Evolutionary conservation across 164 flowering plant genomes (phyloP).

Genomic region (Litsea cubeba): DNA sequence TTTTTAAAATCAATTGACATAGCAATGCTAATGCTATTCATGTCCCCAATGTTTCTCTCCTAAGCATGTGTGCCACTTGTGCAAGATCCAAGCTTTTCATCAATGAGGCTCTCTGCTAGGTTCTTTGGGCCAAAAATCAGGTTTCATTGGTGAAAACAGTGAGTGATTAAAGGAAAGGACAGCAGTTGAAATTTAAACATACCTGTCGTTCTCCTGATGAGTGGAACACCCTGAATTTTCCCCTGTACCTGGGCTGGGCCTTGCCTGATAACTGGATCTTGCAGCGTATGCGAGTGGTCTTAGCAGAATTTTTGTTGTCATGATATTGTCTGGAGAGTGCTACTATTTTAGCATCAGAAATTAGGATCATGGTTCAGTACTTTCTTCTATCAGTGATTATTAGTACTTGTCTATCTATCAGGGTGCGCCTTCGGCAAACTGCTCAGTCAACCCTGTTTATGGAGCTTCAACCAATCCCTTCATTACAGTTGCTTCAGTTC

Average conservation of each 20-base stretch:
- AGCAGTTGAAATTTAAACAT: neutral
- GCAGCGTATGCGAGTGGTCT: neutral
- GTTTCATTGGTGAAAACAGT: neutral
- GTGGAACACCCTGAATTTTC: neutral
- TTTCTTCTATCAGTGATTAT: too few species aligned
- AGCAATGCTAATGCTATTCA: neutral
- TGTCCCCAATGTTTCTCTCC: neutral
- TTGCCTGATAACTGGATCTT: neutral
- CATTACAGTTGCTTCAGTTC: slow-evolving; percentile 39
- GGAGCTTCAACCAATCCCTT: slow-evolving; percentile 37
- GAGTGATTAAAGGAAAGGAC: neutral
- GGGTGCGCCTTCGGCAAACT: slow-evolving; percentile 21
- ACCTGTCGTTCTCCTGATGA: neutral
- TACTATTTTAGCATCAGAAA: too few species aligned
- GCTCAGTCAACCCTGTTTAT: slow-evolving; percentile 14
- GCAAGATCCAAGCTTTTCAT: neutral
- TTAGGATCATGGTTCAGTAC: too few species aligned
- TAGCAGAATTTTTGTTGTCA: neutral
- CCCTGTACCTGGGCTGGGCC: neutral
- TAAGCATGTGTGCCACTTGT: neutral
- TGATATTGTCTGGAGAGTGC: neutral
- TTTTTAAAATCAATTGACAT: neutral
- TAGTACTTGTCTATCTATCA: slow-evolving; percentile 17
- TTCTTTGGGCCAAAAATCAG: neutral
- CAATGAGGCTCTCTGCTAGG: neutral